Percentiles rank a stretch among this genome's conserved stretches.
Conservation (phyloP, 345 rosid species). For the Hypericum perforatum region DNA sequence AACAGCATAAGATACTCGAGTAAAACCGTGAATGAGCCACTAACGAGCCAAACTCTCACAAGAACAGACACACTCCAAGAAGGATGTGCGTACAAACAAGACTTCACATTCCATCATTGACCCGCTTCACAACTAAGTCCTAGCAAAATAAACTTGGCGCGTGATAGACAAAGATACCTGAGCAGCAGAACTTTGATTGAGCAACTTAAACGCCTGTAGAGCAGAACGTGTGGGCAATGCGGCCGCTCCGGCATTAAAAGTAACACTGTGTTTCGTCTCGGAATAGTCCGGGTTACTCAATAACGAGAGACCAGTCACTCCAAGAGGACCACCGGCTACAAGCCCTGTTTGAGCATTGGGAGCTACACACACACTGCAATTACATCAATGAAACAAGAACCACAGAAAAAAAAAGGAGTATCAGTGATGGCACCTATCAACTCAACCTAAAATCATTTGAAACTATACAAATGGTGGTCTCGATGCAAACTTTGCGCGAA, state of each 20-base stretch:
- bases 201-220: slow-evolving; percentile 43
- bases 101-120: too few species aligned
- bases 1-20: too few species aligned
- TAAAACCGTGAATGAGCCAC: too few species aligned
- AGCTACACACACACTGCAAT: slow-evolving; percentile 3
- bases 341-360: neutral
- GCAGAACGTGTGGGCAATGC: slow-evolving; percentile 38
- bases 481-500: too few species aligned
- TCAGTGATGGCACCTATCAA: too few species aligned
- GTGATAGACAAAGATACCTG: slow-evolving; percentile 25
- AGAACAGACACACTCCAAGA: too few species aligned
- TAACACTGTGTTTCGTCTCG: slow-evolving; percentile 23
- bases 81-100: too few species aligned
- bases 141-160: too few species aligned
- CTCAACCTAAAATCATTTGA: too few species aligned
- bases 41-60: too few species aligned
- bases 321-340: slow-evolving; percentile 16
- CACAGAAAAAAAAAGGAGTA: neutral
- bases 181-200: slow-evolving; percentile 48
- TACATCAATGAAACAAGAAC: neutral
- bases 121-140: too few species aligned
- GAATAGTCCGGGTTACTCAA: slow-evolving; percentile 19
- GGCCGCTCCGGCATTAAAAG: slow-evolving; percentile 13
- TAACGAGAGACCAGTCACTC: slow-evolving; percentile 17
- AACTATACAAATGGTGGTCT: too few species aligned